Conservation (phyloP, 306 rosid species). For the Cercis canadensis region DNA sequence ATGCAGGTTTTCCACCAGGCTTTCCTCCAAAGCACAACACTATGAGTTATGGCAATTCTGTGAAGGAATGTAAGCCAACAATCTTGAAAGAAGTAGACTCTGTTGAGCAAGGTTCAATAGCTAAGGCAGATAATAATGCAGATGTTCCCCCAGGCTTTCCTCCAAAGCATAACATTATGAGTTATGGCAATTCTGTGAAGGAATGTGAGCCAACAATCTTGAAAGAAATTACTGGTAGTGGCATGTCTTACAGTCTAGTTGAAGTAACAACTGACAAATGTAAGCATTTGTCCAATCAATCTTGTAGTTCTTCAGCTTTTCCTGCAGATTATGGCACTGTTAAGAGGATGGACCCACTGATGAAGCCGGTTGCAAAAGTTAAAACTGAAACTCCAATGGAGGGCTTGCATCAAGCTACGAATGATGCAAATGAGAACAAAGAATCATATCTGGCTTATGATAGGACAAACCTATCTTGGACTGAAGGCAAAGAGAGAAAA, state of each 20-base stretch:
- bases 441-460: neutral
- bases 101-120: neutral
- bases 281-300: conserved; percentile 15
- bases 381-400: conserved; percentile 8
- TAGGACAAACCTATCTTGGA: too few species aligned
- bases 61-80: neutral
- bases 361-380: neutral
- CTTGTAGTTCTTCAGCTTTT: conserved; percentile 17
- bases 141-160: conserved; percentile 17
- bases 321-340: conserved; percentile 7
- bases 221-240: neutral
- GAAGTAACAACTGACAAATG: neutral
- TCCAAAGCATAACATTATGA: neutral
- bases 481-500: too few species aligned
- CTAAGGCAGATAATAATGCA: neutral
- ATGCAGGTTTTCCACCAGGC: conserved; percentile 19
- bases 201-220: neutral
- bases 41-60: neutral
- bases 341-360: neutral
- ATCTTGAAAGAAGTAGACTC: neutral
- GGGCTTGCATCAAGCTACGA: conserved; percentile 9
- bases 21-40: conserved; percentile 7
- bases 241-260: neutral
- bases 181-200: neutral
- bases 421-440: conserved; percentile 10